Base-by-base conservation (phyloP, 805 yeast species). In the Metschnikowia proteae region DNA sequence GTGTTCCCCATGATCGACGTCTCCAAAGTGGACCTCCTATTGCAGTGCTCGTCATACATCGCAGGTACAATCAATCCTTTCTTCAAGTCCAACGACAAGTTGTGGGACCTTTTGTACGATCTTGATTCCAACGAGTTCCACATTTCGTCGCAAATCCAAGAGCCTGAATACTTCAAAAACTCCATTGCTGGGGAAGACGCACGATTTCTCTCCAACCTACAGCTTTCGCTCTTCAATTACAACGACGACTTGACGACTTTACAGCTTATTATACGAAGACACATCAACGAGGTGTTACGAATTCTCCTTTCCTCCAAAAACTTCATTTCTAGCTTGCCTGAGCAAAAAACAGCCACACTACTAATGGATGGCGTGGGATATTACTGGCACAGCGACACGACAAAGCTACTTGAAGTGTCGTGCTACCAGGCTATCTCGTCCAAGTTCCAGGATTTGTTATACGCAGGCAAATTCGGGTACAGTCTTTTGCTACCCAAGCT, bases 1-100 rank as follows among this genome's bases (percentile, higher is more conserved):
- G 51, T 80, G 25, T 77, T 79, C 55, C 90, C 90, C 2, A 74
- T 81, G 29, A 67, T 82, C 37, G 90, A 84, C 53, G 76, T 83
- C 1, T 79, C 84, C 2, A 76, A 81, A 50, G 66, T 82, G 38
- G 82, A 80, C 50, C 53, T 75, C 1, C 61, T 82, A 44, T 70
- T 71, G 51, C 65, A 59, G 45, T 73, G 67, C 51, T 68, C 57
- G 29, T 67, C 66, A 28, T 80, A 70, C 55, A 65, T 85, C 42
- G 76, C 86, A 2, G 92, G 92, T 3, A 83, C 89, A 3, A 80
- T 84, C 36, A 85, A 85, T 59, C 78, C 84, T 11, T 76, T 83
- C 36, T 79, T 85, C 59, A 81, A 80, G 57, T 73, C 77, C 30
- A 76, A 76, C 48, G 71, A 68, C 30, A 71, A 71, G 39, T 59